Evolutionary conservation across 495 filamentous ascomycete species (phyloP), one percentile per base, ranked within the genome.

Genomic region (Neurospora sp.): DNA sequence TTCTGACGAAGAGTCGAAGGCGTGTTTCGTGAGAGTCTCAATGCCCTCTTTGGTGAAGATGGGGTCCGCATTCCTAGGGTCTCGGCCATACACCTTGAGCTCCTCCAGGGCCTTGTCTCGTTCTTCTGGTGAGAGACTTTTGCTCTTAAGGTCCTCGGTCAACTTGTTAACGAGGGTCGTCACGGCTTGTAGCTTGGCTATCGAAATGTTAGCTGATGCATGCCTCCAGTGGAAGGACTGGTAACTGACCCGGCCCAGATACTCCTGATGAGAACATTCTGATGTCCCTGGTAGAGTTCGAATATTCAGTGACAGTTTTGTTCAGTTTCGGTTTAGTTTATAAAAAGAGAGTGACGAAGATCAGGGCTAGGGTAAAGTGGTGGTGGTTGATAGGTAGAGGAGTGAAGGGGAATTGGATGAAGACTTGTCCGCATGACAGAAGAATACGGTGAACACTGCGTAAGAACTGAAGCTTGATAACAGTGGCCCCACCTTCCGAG

Each of bases 11-110:
- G 87, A 89, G 70, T 90, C 85, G 72, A 98, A 90, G 20, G 90
- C 93, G 83, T 96, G 89, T 48, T 83, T 87, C 44, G 88, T 84
- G 44, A 99, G 83, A 6, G 86, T 90, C 59, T 90, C 82, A 45
- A 99, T 91, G 7, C 93, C 94, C 92, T 90, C 83, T 76, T 88
- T 88, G 10, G 90, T 91, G 80, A 94, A 97, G 40, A 98, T 93
- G 7, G 93, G 90, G 68, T 89, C 91, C 40, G 93, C 89, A 81
- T 91, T 84, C 70, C 82, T 83, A 9, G 90, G 87, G 75, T 89
- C 88, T 12, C 93, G 91, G 20, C 93, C 91, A 77, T 91, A 89
- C 71, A 94, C 84, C 78, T 96, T 96, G 42, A 97, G 82, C 71
- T 92, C 86, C 71, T 94, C 88, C 8, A 98, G 87, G 14, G 82